Evolutionary conservation across 2,329 filamentous ascomycete genomes (phyloP).

Genomic region (Hypoxylon rubiginosum): DNA sequence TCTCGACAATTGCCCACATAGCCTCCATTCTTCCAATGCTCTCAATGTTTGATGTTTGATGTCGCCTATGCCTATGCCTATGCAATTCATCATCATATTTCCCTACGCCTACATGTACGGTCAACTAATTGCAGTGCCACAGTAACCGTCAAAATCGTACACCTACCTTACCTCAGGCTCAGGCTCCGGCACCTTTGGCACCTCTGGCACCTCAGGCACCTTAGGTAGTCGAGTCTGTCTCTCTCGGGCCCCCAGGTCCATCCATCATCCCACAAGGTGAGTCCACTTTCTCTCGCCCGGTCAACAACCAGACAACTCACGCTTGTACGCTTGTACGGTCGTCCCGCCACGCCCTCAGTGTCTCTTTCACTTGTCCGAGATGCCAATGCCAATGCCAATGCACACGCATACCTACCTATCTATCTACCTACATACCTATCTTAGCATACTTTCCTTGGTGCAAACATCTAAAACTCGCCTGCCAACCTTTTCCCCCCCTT

Average conservation of each 20-base stretch:
- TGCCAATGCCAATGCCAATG: neutral
- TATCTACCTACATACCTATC: constrained; percentile 18
- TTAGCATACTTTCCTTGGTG: constrained; percentile 14
- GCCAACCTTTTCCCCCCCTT: neutral
- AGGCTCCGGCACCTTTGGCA: constrained; percentile 6
- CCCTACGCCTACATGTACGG: too few relatives aligned
- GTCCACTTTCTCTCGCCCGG: constrained; percentile 35
- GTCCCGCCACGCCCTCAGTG: constrained; percentile 3
- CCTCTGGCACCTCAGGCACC: constrained; percentile 9
- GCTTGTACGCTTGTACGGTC: neutral
- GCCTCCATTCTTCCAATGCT: constrained; percentile 14
- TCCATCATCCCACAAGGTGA: constrained; percentile 41
- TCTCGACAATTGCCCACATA: constrained; percentile 4
- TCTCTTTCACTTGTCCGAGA: neutral
- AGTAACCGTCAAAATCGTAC: constrained; percentile 30
- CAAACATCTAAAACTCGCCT: constrained; percentile 28
- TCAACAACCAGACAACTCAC: constrained; percentile 1
- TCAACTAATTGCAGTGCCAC: constrained; percentile 33
- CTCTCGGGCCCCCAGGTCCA: constrained; percentile 8
- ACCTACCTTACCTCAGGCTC: constrained; percentile 4
- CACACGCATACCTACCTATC: neutral
- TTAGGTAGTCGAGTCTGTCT: constrained; percentile 32
- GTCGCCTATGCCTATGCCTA: constrained; percentile 12
- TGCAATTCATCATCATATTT: constrained; percentile 17
- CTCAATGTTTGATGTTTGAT: constrained; percentile 5